Base-by-base conservation (phyloP, 2,329 filamentous ascomycete species). In the Colletotrichum incanum region DNA sequence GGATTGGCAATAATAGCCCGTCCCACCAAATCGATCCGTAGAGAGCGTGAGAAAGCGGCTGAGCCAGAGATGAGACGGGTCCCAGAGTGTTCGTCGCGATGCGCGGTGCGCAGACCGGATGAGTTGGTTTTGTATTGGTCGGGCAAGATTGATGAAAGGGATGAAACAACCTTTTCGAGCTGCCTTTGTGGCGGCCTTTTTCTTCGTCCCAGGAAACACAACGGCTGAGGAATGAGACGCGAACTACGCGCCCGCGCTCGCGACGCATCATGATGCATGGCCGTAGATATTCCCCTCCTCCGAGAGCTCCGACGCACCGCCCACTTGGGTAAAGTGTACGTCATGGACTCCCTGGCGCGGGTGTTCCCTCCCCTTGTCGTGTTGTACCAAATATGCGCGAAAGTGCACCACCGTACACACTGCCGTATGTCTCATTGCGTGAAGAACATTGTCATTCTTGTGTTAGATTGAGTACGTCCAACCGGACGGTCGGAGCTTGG, bases 21-120 rank as follows among this genome's bases (percentile, higher is more conserved):
- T 41, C 28, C 34, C 26, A 47, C 26, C 37, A 28, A 54, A 18
- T 43, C 34, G 34, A 34, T 54, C 7, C 23, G 47, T 12, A 43
- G 23, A 54, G 23, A 49, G 39, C 8, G 58, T 8, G 28, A 26
- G 41, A n/a, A 49, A n/a, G 45, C 41, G 39, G 43, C 49, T 62
- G 64, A 58, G 34, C 56, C 66, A 58, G 67, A 68, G 68, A 71
- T 71, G 64, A 71, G 68, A 52, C 37, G 41, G 28, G 39, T 54
- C 23, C 23, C n/a, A 8, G 5, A 37, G 50, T 18, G 34, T 11
- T 5, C 26, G 55, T 31, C 39, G 45, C 43, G 45, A 45, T 49
- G 23, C 23, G 7, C 31, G 56, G 9, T 23, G 37, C 28, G 23
- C 34, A 39, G 16, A n/a, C 41, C n/a, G 11, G 47, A 43, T 20